Evolutionary conservation across 805 yeast genomes (phyloP), one percentile per base, ranked within the genome.

Genomic region (Starmera caribaea): DNA sequence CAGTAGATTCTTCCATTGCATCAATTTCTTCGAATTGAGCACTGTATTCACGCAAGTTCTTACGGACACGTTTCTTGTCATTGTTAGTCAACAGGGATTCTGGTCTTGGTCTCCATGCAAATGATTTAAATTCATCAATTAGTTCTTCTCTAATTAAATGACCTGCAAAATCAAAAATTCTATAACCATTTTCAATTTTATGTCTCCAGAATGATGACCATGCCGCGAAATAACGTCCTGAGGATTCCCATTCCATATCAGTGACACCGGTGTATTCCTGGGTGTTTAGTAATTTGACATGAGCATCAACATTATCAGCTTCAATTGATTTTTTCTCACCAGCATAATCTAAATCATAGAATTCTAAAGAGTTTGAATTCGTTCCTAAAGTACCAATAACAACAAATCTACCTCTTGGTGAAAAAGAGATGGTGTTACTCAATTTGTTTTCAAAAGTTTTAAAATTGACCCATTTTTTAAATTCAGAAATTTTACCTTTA

Each of bases 31-130:
- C 97, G 67, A 89, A 92, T 65, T 86, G 88, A 33, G 92, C 92
- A 52, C 88, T 72, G 73, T 83, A 86, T 64, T 85, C 90, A 59
- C 81, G 77, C 69, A 90, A 67, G 68, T 82, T 82, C 82, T 85
- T 84, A 69, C 86, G 76, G 46, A 92, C 87, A 73, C 81, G 82
- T 81, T 87, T 86, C 69, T 77, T 77, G 61, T 86, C 94, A 49
- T 77, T 81, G 53, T 80, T 77, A 45, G 79, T 69, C 57, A 92
- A 75, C 48, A 80, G 63, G 2, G 88, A 72, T 15, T 74, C 76
- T 38, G 98, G 98, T 68, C 98, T 81, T 55, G 97, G 97, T 71
- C 99, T 84, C 99, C 99, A 92, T 45, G 76, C 69, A 55, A 90
- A 85, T 45, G 84, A 89, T 65, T 79, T 84, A 75, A 92, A 87